Conservation (phyloP, 2,329 filamentous ascomycete species). For the Parastagonospora nodorum region DNA sequence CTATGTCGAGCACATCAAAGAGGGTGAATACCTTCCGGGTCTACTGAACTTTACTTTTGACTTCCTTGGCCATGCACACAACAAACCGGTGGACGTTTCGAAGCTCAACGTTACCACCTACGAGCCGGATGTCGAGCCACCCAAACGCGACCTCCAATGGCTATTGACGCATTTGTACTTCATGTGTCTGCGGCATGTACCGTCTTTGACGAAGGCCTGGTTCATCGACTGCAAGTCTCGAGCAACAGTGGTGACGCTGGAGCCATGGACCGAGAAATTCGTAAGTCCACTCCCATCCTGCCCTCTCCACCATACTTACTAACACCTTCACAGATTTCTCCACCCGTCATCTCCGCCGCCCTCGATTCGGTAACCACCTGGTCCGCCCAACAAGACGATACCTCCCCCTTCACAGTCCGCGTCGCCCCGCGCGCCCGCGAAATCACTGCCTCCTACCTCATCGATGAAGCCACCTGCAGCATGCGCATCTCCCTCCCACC, state of each 20-base stretch:
- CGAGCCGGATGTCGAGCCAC: conserved; percentile 62
- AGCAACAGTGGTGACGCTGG: conserved; percentile 78
- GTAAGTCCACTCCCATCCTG: conserved; percentile 11
- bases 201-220: conserved; percentile 81
- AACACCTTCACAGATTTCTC: conserved; percentile 62
- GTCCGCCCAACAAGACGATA: conserved; percentile 53
- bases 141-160: conserved; percentile 79
- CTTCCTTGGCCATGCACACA: conserved; percentile 78
- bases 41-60: conserved; percentile 83
- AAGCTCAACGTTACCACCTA: conserved; percentile 73
- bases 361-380: conserved; percentile 72
- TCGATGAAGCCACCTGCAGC: conserved; percentile 84
- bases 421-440: conserved; percentile 74
- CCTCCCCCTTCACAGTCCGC: conserved; percentile 67
- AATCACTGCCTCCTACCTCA: conserved; percentile 80
- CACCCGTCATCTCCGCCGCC: conserved; percentile 67
- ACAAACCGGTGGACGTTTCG: conserved; percentile 70
- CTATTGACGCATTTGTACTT: conserved; percentile 87
- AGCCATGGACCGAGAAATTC: conserved; percentile 82
- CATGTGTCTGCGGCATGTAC: conserved; percentile 74
- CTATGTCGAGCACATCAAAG: conserved; percentile 79
- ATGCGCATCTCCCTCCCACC: conserved; percentile 82
- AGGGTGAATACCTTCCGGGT: conserved; percentile 68
- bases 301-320: background rate
- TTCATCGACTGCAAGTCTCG: conserved; percentile 79